A percentile compares a stretch with the other conserved stretches of the same genome.
phyloP scores from a whole-genome alignment of 805 yeast genomes.

The Ogataea pilisensis region DNA sequence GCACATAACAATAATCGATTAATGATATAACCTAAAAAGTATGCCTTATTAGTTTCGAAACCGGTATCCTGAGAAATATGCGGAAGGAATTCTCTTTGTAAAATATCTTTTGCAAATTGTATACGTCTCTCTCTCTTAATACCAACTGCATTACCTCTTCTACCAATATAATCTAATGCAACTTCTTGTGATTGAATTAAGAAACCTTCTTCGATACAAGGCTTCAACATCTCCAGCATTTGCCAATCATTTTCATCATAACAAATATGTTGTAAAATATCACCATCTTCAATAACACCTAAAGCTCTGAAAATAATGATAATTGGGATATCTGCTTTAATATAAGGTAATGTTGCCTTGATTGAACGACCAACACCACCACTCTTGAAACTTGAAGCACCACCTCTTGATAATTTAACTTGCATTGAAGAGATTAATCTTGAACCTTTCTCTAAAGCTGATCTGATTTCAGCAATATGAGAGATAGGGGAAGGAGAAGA shows the following conservation, averaged over 20 bases:
- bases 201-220: constrained; percentile 98
- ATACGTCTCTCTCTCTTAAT: constrained; percentile 97
- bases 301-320: constrained; percentile 96
- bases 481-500: constrained; percentile 96
- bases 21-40: constrained; percentile 96
- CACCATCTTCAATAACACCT: constrained; percentile 99
- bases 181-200: constrained; percentile 97
- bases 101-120: constrained; percentile 93
- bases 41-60: constrained; percentile 93
- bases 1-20: constrained; percentile 94
- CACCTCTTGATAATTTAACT: constrained; percentile 66
- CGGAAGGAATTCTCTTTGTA: constrained; percentile 94
- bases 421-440: constrained; percentile 91
- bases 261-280: constrained; percentile 95
- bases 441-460: constrained; percentile 96
- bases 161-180: constrained; percentile 95
- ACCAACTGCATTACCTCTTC: constrained; percentile 97
- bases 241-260: constrained; percentile 99
- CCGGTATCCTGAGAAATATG: constrained; percentile 98
- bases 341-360: constrained; percentile 93
- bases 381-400: constrained; percentile 41
- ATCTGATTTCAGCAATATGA: constrained; percentile 93
- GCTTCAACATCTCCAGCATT: constrained; percentile 98
- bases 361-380: constrained; percentile 74
- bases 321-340: constrained; percentile 94